Conservation (phyloP, 2,329 filamentous ascomycete species). For the Aureobasidium sp. region DNA sequence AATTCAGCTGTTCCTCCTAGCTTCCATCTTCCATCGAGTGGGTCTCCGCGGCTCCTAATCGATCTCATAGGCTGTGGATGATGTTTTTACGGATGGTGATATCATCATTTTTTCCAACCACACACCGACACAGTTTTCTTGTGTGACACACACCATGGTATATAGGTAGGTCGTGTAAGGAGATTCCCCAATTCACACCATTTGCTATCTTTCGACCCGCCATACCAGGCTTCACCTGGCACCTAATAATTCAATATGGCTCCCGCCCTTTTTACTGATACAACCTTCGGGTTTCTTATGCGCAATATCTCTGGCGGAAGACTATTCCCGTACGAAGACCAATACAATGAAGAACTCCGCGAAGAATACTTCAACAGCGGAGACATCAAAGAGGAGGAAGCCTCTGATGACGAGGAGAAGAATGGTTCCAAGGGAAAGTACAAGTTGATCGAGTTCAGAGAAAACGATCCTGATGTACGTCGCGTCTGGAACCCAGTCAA, state of each 20-base stretch:
- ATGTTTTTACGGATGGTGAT: slow-evolving; percentile 7
- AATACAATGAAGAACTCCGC: slow-evolving; percentile 14
- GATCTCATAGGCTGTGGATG: background rate
- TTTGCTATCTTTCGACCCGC: slow-evolving; percentile 1
- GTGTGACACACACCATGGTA: background rate
- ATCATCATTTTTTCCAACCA: background rate
- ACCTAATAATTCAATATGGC: background rate
- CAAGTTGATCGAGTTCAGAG: slow-evolving; percentile 20
- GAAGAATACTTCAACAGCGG: slow-evolving; percentile 11
- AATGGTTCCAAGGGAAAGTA: slow-evolving; percentile 21
- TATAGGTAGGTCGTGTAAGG: slow-evolving; percentile 2
- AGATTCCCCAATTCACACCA: background rate
- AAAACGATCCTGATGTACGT: slow-evolving; percentile 28
- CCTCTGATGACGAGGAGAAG: slow-evolving; percentile 15
- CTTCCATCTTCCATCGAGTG: background rate
- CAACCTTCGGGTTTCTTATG: slow-evolving; percentile 19
- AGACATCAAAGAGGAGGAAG: slow-evolving; percentile 10
- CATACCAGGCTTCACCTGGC: background rate
- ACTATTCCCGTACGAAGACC: slow-evolving; percentile 19
- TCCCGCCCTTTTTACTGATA: slow-evolving; percentile 21
- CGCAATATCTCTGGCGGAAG: slow-evolving; percentile 21
- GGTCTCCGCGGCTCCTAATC: background rate
- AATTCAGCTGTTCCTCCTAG: background rate
- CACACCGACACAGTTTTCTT: background rate
- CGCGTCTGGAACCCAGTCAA: background rate